Evolutionary conservation across 257 asterid species (phyloP), one percentile per base, ranked within the genome.

Genomic region (Schizonepeta tenuifolia): DNA sequence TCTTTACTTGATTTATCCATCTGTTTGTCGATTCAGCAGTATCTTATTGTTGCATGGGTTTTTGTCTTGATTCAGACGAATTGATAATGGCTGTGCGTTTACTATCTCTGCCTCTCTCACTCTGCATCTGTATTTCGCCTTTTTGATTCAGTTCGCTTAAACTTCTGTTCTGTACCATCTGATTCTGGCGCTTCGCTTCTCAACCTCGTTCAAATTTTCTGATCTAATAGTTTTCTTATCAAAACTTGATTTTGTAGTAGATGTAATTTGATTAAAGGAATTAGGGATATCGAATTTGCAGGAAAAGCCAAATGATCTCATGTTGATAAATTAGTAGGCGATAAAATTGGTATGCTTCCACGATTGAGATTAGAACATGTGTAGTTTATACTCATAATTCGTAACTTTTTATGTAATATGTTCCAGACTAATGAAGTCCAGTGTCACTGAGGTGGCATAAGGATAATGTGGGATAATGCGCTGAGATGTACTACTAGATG

Each of bases 21-120:
- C 14, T 55, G 5, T 33, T 51, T 33, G 20, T 36, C 24, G 60
- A 67, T 59, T 1, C 12, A 33, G 33, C 10, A 6, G 4, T 47
- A 4, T 22, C 24, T 13, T 66, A 8, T 47, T 55, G 21, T 77
- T 44, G 11, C 38, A n/a, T 21, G 71, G 28, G 53, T 13, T 28
- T 44, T 35, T 44, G 8, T 11, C 46, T 53, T 71, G 43, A 15
- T 58, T 47, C 38, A 17, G 31, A n/a, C 28, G 53, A 66, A 66
- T 78, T 26, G 36, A 35, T 67, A 50, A 58, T 71, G 74, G 36
- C 21, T 73, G 11, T 21, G 38, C 46, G 70, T 14, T 12, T 7
- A 5, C 7, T 31, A 4, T 31, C 36, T 31, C 7, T 31, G 1
- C 5, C 36, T 31, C 71, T 41, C 28, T 11, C 26, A 41, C 6